These are phyloP conservation scores for Microbotryomycetes sp. DNA, from an alignment of 1,284 basidiomycete genomes.

Conservation along the genomic window DNA sequence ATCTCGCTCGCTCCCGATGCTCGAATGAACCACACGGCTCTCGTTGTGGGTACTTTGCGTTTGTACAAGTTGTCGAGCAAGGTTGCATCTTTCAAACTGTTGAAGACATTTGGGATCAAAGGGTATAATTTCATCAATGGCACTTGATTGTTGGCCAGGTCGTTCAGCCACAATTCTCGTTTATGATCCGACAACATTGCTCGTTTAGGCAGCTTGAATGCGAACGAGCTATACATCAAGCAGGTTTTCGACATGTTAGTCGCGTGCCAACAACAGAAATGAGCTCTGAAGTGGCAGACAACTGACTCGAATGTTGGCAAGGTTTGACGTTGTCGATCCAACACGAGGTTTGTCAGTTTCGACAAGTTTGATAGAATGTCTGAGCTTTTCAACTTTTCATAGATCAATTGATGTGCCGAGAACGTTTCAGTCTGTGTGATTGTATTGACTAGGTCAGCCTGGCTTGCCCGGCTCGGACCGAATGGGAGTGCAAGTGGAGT, in stretches of 20 bases:
- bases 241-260: constrained; percentile 43
- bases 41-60: constrained; percentile 70
- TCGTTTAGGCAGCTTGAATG: constrained; percentile 76
- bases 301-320: constrained; percentile 42
- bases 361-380: constrained; percentile 61
- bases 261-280: constrained; percentile 54
- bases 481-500: neutral
- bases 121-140: constrained; percentile 80
- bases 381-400: constrained; percentile 45
- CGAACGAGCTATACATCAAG: constrained; percentile 36
- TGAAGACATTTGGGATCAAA: constrained; percentile 86
- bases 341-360: constrained; percentile 71
- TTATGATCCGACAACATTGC: constrained; percentile 87
- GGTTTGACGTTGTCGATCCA: constrained; percentile 50
- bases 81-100: constrained; percentile 62
- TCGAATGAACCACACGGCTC: constrained; percentile 92
- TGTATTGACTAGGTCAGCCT: too few relatives aligned
- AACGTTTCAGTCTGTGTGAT: constrained; percentile 50
- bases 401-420: constrained; percentile 52
- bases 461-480: constrained; percentile 11
- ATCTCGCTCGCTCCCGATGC: constrained; percentile 94
- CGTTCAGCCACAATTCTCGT: constrained; percentile 79
- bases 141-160: constrained; percentile 80
- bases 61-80: constrained; percentile 79
- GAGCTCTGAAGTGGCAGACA: neutral